Conservation (phyloP, 805 yeast genomes). For the Pichia heedii region DNA sequence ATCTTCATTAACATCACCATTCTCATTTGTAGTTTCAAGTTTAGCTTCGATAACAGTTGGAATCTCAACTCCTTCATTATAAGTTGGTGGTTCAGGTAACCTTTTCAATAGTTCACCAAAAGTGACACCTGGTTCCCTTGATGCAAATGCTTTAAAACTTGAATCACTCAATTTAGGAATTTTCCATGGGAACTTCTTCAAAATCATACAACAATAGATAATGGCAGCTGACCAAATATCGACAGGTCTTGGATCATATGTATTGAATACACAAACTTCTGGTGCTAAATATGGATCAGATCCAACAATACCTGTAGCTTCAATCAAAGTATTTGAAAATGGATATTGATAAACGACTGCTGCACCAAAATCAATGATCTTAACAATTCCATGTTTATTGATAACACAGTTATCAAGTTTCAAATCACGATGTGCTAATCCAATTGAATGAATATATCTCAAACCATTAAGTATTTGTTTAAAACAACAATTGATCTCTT, state of each 20-base stretch:
- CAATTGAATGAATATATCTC: constrained; percentile 71
- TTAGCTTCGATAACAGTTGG: constrained; percentile 10
- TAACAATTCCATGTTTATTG: constrained; percentile 72
- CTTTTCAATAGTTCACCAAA: constrained; percentile 51
- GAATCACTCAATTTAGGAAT: constrained; percentile 76
- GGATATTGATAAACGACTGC: constrained; percentile 90
- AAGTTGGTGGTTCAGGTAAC: constrained; percentile 40
- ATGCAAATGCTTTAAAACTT: constrained; percentile 75
- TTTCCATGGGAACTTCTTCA: constrained; percentile 92
- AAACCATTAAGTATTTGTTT: constrained; percentile 79
- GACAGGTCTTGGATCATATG: constrained; percentile 87
- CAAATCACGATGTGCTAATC: constrained; percentile 85
- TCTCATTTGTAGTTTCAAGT: neutral
- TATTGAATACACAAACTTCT: constrained; percentile 74
- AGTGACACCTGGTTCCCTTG: constrained; percentile 60
- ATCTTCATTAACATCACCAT: constrained; percentile 8
- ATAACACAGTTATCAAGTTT: constrained; percentile 91
- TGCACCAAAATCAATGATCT: constrained; percentile 87
- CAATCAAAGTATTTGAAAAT: constrained; percentile 59
- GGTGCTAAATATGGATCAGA: constrained; percentile 90
- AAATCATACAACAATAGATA: constrained; percentile 84
- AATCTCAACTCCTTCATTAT: constrained; percentile 4
- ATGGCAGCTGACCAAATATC: constrained; percentile 93
- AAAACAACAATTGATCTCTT: constrained; percentile 82
- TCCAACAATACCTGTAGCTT: constrained; percentile 79